Evolutionary conservation across 176 grass and related monocot species (phyloP).

Genomic region (Oryza brachyantha): DNA sequence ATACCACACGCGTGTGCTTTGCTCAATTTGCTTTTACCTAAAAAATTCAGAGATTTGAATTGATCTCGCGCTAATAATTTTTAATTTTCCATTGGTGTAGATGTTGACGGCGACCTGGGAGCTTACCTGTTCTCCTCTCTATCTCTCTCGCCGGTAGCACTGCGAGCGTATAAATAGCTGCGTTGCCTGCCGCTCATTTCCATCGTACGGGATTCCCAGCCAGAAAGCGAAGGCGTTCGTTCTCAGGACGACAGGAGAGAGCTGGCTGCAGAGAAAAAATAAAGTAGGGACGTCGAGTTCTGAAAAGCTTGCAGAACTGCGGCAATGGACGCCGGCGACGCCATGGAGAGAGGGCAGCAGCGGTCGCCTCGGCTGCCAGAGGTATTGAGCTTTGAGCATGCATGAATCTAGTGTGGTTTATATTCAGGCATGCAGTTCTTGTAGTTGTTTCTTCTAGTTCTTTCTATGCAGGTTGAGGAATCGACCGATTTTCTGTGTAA

Average conservation of each 20-base stretch:
- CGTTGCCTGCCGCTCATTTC: not conserved
- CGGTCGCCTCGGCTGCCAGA: constrained; percentile 15
- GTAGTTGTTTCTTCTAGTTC: no score
- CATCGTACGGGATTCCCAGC: not conserved
- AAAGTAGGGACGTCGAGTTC: not conserved
- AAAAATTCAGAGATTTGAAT: not conserved
- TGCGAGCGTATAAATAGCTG: constrained; percentile 16
- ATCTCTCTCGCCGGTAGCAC: not conserved
- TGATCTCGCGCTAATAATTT: not conserved
- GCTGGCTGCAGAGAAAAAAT: no score
- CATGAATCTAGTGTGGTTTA: not conserved
- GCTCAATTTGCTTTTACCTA: not conserved
- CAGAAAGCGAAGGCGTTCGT: not conserved
- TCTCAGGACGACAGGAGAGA: not conserved
- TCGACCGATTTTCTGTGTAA: no score
- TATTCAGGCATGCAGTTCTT: not conserved
- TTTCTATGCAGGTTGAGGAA: not conserved
- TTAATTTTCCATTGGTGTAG: not conserved
- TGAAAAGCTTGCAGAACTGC: not conserved
- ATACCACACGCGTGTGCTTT: not conserved
- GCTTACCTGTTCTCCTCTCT: not conserved
- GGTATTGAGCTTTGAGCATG: no score
- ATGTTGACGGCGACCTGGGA: not conserved
- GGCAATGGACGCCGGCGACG: constrained; percentile 35
- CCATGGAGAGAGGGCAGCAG: constrained; percentile 48